Base-by-base conservation (phyloP, 1,284 basidiomycete genomes). In the Schizopora paradoxa region DNA sequence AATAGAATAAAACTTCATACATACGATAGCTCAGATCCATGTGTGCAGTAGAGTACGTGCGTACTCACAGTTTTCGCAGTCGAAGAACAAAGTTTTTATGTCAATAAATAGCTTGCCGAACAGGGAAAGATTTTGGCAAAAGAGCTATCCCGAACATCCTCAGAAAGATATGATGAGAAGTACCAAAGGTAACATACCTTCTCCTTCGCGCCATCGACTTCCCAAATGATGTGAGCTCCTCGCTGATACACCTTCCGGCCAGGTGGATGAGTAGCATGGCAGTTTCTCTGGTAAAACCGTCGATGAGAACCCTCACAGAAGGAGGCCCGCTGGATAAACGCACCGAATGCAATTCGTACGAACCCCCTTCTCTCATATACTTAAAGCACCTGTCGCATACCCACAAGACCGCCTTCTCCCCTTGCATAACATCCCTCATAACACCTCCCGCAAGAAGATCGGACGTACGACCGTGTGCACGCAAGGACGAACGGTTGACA, bases 91-190 rank as follows among this genome's bases (percentile, higher is more conserved):
- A 1, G 94, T 96, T 72, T 99, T 99, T 59, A 95, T 88, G 59
- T 98, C 95, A 59, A 99, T 97, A 65, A 99, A 99, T n/a, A 98
- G 73, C 64, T 99, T 99, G 33, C 94, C 95, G 58, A 98, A 98
- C 2, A 99, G 73, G 25, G 91, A 89, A 22, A 99, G 69, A 59
- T 95, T 95, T 64, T 98, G 95, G 62, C 91, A 96, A 60, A 95
- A 99, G 7, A 97, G 74, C 91, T 95, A 23, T 41, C 36, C 23
- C 40, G 49, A 51, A 41, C 43, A 38, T 39, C 16, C 41, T n/a
- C 4, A 40, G 18, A n/a, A 22, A 33, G 18, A 34, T 16, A 26
- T 34, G 19, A 44, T 37, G 35, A 27, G 22, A 41, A 21, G 16
- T 37, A 11, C 22, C 23, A 41, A 27, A 52, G 37, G 14, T 8